These are phyloP conservation scores for Cordyceps pruinosa DNA, from an alignment of 2,329 filamentous ascomycete genomes.

Conservation along the genomic window DNA sequence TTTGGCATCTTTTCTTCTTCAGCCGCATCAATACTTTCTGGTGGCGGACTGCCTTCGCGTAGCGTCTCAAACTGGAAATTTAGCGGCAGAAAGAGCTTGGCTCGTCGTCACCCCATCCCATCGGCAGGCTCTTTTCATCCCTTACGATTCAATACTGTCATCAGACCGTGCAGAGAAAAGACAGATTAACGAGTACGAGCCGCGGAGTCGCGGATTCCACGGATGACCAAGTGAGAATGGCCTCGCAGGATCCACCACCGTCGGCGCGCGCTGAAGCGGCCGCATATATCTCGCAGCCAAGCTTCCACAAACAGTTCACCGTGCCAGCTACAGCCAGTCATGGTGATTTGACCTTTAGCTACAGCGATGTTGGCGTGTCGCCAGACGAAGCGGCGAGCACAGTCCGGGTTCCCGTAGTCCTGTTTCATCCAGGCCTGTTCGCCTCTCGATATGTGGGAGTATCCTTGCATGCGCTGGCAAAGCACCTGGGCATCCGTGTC, in stretches of 20 bases:
- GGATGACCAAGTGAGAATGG: not conserved
- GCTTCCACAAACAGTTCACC: slow-evolving; percentile 23
- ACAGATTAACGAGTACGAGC: not conserved
- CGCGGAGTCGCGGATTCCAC: not conserved
- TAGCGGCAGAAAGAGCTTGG: slow-evolving; percentile 1
- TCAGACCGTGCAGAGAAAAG: not conserved
- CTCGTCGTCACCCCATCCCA: not conserved
- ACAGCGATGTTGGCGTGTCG: slow-evolving; percentile 22
- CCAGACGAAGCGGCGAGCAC: not conserved
- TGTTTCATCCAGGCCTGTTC: slow-evolving; percentile 26
- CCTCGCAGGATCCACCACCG: not conserved
- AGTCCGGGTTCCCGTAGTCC: slow-evolving; percentile 18
- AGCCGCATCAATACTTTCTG: not conserved
- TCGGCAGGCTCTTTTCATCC: not conserved
- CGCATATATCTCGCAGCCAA: slow-evolving; percentile 18
- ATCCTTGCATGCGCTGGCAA: slow-evolving; percentile 27
- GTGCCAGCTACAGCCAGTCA: slow-evolving; percentile 18
- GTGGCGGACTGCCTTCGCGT: not conserved
- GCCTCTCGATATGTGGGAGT: slow-evolving; percentile 23
- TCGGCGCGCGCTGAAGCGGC: slow-evolving; percentile 3
- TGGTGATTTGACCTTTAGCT: slow-evolving; percentile 20
- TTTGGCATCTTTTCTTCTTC: not conserved
- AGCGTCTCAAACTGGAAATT: not conserved
- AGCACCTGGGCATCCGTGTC: slow-evolving; percentile 25
- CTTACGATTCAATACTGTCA: not conserved